Percentiles rank a stretch among this genome's conserved stretches.
Conservation (phyloP, 1,139 yeast species). For the Magnusiomyces sp. region DNA sequence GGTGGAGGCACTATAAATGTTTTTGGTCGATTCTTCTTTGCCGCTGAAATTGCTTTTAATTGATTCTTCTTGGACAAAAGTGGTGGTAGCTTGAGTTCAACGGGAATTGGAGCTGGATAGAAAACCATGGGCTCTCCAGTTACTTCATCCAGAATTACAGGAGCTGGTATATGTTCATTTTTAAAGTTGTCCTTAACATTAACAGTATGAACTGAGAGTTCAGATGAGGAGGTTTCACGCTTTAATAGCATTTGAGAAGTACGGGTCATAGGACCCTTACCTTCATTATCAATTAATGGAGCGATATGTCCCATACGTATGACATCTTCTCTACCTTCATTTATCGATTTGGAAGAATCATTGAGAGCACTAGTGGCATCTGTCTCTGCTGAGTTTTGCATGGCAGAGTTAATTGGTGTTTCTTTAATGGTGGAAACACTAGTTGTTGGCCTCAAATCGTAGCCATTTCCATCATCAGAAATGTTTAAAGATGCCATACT, state of each 20-base stretch:
- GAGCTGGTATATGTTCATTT: constrained; percentile 5
- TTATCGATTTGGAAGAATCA: background rate
- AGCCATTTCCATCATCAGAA: background rate
- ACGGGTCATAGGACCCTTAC: background rate
- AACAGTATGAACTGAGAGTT: background rate
- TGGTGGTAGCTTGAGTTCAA: constrained; percentile 22
- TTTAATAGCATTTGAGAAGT: constrained; percentile 1
- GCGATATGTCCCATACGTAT: background rate
- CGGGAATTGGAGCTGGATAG: constrained; percentile 33
- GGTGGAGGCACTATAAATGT: constrained; percentile 11
- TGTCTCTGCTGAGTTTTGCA: too few species aligned
- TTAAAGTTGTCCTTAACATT: constrained; percentile 1
- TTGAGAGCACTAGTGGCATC: too few species aligned
- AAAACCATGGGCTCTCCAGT: constrained; percentile 14
- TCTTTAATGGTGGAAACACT: background rate
- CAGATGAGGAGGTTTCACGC: background rate
- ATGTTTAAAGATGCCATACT: background rate
- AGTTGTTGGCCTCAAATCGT: background rate
- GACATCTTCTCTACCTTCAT: background rate
- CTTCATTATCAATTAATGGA: constrained; percentile 2
- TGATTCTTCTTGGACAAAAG: constrained; percentile 20
- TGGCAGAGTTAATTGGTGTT: background rate
- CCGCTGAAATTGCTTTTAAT: background rate
- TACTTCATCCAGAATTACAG: constrained; percentile 2
- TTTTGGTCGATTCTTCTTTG: constrained; percentile 2